Conservation (phyloP, 352 stramenopile genomes). For the Phytopythium montanum region DNA sequence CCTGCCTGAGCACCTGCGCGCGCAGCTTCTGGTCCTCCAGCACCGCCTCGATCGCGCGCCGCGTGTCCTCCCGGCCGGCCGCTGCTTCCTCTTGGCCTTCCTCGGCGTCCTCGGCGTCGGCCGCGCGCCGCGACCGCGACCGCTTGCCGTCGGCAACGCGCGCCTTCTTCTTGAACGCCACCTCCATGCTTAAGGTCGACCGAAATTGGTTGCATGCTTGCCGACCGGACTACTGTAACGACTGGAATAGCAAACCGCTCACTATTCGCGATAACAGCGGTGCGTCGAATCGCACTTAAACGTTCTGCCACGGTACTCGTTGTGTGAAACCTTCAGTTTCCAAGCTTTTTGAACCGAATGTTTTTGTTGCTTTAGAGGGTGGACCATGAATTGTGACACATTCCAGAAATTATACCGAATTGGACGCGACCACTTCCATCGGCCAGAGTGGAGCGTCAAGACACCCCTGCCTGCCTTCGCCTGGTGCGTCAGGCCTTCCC, state of each 20-base stretch:
- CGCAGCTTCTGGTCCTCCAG: slow-evolving; percentile 67
- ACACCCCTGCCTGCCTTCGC: no score
- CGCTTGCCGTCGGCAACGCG: slow-evolving; percentile 17
- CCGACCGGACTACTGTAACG: not conserved
- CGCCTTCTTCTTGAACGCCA: slow-evolving; percentile 64
- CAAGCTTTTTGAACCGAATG: not conserved
- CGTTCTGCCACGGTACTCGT: not conserved
- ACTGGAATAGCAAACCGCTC: not conserved
- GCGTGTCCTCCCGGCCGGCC: slow-evolving; percentile 27
- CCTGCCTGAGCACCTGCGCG: slow-evolving; percentile 32
- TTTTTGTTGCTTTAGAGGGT: not conserved
- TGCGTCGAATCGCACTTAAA: not conserved
- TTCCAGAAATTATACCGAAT: no score
- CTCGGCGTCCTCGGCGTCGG: slow-evolving; percentile 17
- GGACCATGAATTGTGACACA: not conserved
- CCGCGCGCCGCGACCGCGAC: slow-evolving; percentile 24
- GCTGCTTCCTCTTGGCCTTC: slow-evolving; percentile 7
- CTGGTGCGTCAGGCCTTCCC: no score
- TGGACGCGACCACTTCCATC: no score
- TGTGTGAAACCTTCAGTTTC: not conserved
- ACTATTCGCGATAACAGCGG: not conserved
- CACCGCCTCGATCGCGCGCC: slow-evolving; percentile 60
- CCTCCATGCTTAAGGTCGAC: slow-evolving; percentile 4
- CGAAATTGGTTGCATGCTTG: not conserved
- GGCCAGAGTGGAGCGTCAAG: no score